These are phyloP conservation scores for Quercus agrifolia DNA, from an alignment of 306 rosid species.

Conservation along the genomic window DNA sequence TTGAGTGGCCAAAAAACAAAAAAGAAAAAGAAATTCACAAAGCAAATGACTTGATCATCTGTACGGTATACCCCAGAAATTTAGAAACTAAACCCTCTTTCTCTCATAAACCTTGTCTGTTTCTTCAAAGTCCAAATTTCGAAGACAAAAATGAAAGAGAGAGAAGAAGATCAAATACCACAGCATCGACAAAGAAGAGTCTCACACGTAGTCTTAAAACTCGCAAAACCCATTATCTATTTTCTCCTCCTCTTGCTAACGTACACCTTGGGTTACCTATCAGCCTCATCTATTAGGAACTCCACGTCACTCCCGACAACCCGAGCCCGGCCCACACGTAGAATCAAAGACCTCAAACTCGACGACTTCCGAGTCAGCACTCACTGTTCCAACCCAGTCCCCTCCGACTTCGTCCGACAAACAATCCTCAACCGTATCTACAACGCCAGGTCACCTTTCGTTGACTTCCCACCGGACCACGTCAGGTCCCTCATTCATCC, in stretches of 20 bases:
- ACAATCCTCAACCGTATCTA: constrained; percentile 44
- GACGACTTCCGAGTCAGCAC: constrained; percentile 52
- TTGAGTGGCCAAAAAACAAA: no score
- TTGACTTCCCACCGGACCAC: constrained; percentile 57
- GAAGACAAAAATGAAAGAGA: constrained; percentile 8
- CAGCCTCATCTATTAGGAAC: neutral
- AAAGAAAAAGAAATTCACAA: no score
- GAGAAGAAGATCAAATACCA: constrained; percentile 26
- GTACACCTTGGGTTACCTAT: constrained; percentile 54
- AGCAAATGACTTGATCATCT: no score
- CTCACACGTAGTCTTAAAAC: constrained; percentile 8
- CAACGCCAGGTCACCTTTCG: constrained; percentile 55
- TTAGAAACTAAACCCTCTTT: no score
- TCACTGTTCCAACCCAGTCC: constrained; percentile 52
- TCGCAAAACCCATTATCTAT: constrained; percentile 33
- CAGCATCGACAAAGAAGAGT: constrained; percentile 12
- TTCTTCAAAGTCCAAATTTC: neutral
- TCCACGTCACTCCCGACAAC: neutral
- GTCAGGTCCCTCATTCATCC: constrained; percentile 31
- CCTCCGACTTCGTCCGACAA: constrained; percentile 37
- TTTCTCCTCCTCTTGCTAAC: constrained; percentile 50
- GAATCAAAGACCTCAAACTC: constrained; percentile 20
- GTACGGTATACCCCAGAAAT: no score
- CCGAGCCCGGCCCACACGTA: neutral
- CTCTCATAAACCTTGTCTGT: neutral